Evolutionary conservation across 73 alveolate species (phyloP), one percentile per base, ranked within the genome.

Genomic region (Blepharisma japonicum): DNA sequence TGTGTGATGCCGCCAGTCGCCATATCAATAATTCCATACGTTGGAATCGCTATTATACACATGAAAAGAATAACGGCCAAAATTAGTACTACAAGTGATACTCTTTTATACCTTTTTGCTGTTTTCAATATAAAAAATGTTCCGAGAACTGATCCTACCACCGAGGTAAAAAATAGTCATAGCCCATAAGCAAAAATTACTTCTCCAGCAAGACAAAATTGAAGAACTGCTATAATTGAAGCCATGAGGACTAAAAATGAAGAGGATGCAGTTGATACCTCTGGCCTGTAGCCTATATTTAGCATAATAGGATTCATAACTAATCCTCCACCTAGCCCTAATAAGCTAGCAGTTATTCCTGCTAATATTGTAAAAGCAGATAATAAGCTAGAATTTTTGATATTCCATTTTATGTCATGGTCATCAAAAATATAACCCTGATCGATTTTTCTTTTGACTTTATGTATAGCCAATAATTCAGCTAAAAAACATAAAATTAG

Each of bases 321-420:
- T 18, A 91, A 89, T 20, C 97, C 97, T 7, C 97, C 97, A 42
- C 97, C 97, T 42, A 91, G 74, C 42, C 97, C 97, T 39, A 91
- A 87, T 8, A 85, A 72, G 7, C 97, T 96, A 6, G 94, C 91
- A 9, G 88, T 71, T 48, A 87, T 78, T 3, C 94, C 94, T 7
- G 74, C 74, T 18, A 61, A 1, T 14, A 61, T 14, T 39, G 47
- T 39, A 18, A 39, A n/a, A 5, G 23, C 11, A 25, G 18, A 18
- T 14, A 61, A n/a, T 14, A 25, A 14, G 18, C 2, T 39, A 5
- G 23, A 2, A 14, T 14, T 61, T 61, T 61, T 61, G 11, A 18
- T 25, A 2, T 14, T 5, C 74, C 74, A 61, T n/a, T 18, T 25
- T 9, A 61, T n/a, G 23, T 61, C 74, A n/a, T 14, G 14, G 2